These are phyloP conservation scores for Neophaeococcomyces mojaviensis DNA, from an alignment of 2,329 filamentous ascomycete species.

Conservation along the genomic window DNA sequence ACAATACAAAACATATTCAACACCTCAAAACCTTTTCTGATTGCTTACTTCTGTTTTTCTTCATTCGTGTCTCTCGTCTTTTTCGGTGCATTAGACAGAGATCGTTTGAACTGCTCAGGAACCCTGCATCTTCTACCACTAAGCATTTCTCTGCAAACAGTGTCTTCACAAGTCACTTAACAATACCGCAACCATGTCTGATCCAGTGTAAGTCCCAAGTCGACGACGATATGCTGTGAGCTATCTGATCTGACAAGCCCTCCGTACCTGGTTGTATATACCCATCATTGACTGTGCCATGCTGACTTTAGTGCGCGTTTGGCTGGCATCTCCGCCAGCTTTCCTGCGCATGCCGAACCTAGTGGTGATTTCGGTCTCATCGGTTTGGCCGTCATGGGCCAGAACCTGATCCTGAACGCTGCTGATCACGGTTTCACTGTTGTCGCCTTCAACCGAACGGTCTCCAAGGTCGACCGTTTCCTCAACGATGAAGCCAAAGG, in stretches of 20 bases:
- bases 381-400: slow-evolving; percentile 82
- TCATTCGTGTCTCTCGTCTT: slow-evolving; percentile 22
- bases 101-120: slow-evolving; percentile 12
- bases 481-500: slow-evolving; percentile 83
- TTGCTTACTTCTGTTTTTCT: slow-evolving; percentile 14
- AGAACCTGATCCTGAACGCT: slow-evolving; percentile 86
- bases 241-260: neutral
- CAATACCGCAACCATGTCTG: slow-evolving; percentile 22
- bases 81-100: slow-evolving; percentile 25
- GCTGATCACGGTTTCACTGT: slow-evolving; percentile 92
- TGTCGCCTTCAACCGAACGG: slow-evolving; percentile 96
- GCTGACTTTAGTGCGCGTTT: slow-evolving; percentile 61
- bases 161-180: slow-evolving; percentile 1
- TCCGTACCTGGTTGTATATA: neutral
- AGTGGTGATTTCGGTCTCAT: slow-evolving; percentile 88
- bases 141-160: neutral
- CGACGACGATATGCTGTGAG: neutral
- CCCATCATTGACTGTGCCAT: slow-evolving; percentile 22
- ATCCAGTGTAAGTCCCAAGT: slow-evolving; percentile 20
- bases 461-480: slow-evolving; percentile 95
- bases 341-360: slow-evolving; percentile 44
- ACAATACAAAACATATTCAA: slow-evolving; percentile 21
- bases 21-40: slow-evolving; percentile 16
- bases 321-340: slow-evolving; percentile 64
- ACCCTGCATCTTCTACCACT: neutral